Base-by-base conservation (phyloP, 257 asterid genomes). In the Petunia axillaris region DNA sequence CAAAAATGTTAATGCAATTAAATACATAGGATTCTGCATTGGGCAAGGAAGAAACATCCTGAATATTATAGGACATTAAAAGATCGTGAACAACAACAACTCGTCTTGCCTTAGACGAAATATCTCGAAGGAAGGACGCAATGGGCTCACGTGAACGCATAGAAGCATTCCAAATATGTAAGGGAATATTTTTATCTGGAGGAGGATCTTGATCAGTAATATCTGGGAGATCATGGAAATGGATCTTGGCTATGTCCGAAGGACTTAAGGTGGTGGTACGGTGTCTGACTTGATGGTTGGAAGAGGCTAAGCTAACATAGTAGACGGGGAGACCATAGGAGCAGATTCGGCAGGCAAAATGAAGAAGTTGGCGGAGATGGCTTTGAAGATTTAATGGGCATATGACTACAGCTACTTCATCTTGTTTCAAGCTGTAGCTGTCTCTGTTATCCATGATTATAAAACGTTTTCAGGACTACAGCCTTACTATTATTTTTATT, bases 11-110 rank as follows among this genome's bases (percentile, higher is more conserved):
- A 1, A 87, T 8, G 40, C 92, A 83, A 39, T 85, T 80, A 81
- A 92, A 88, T 0, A 59, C 81, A n/a, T 89, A 92, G 53, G 92
- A 88, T 62, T 90, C 97, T 1, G 89, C 94, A 37, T 83, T 85
- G 3, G 81, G 80, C 9, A 81, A 2, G 6, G 65, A 53, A 41
- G 54, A 75, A 58, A 82, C 38, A 60, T 84, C 87, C 67, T 84
- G 83, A 13, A 82, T 83, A 5, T 81, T 79, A 7, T 66, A 85
- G 14, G 85, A 75, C 88, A 87, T 85, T 2, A 79, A 35, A 43
- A 81, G 77, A 39, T 87, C 90, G 50, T 85, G 82, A 75, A 87
- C 25, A 8, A 87, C 83, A 6, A 83, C 81, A 6, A 87, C 64
- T 48, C 88, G 79, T n/a, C 68, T 15, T 8, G 41, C 10, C 1